A percentile compares a stretch with the other conserved stretches of the same genome.
These are phyloP conservation scores for Aspergillus fructus DNA, from an alignment of 2,329 filamentous ascomycete genomes.

Conservation along the genomic window DNA sequence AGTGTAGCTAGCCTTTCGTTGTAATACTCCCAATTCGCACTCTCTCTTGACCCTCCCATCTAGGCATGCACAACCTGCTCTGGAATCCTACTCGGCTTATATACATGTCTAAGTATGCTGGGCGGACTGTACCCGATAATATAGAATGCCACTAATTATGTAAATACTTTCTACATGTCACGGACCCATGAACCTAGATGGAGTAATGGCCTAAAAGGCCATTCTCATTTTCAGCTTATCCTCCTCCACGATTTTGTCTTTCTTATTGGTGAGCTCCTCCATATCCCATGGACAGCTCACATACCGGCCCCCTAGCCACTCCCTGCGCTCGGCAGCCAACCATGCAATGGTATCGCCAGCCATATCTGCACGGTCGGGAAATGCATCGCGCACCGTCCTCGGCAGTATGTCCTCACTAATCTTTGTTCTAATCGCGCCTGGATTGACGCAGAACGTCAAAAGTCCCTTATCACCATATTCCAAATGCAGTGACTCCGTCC, in stretches of 20 bases:
- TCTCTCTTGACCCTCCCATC: no score
- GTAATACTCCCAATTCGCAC: no score
- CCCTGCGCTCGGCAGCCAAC: slow-evolving; percentile 41
- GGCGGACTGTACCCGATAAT: no score
- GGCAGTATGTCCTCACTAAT: slow-evolving; percentile 22
- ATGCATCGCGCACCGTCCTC: slow-evolving; percentile 18
- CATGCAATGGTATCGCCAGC: slow-evolving; percentile 47
- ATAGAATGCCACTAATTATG: no score
- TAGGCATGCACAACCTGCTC: no score
- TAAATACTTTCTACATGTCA: no score
- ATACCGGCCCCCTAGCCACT: slow-evolving; percentile 50
- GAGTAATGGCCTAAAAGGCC: neutral
- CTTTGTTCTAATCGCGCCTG: slow-evolving; percentile 43
- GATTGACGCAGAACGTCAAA: slow-evolving; percentile 43
- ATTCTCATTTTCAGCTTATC: slow-evolving; percentile 12
- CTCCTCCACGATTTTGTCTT: slow-evolving; percentile 42
- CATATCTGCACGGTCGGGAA: slow-evolving; percentile 42
- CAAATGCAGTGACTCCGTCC: slow-evolving; percentile 50
- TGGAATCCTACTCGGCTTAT: no score
- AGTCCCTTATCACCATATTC: slow-evolving; percentile 49
- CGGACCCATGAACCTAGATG: no score
- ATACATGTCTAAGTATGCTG: no score
- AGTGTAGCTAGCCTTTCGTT: no score
- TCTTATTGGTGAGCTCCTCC: slow-evolving; percentile 42
- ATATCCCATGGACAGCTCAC: slow-evolving; percentile 50